A percentile compares a stretch with the other conserved stretches of the same genome.
Conservation (phyloP, 805 yeast species). For the Nakazawaea pomicola region DNA sequence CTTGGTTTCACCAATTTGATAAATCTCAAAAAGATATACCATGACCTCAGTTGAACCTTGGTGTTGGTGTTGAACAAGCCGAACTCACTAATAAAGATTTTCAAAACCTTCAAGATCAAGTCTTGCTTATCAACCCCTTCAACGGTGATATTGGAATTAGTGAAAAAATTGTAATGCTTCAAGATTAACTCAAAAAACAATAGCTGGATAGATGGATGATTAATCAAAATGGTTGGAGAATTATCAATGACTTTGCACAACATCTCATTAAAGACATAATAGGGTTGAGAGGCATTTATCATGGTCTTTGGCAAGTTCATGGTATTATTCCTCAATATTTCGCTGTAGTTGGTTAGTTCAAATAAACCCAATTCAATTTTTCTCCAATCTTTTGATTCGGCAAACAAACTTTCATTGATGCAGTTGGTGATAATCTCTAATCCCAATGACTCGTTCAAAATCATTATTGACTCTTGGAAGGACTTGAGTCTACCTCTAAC, state of each 20-base stretch:
- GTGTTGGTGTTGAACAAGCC: conserved; percentile 75
- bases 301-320: conserved; percentile 65
- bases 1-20: conserved; percentile 71
- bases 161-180: conserved; percentile 66
- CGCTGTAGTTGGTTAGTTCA: conserved; percentile 76
- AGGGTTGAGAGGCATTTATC: conserved; percentile 62
- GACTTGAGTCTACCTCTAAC: conserved; percentile 67
- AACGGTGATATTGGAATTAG: conserved; percentile 34
- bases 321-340: conserved; percentile 72
- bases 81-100: conserved; percentile 71
- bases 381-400: conserved; percentile 57
- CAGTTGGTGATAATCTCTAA: conserved; percentile 35
- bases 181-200: conserved; percentile 81
- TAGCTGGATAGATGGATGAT: conserved; percentile 80
- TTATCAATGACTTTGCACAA: conserved; percentile 40
- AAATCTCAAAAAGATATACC: conserved; percentile 86
- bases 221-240: conserved; percentile 36
- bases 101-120: conserved; percentile 58
- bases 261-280: conserved; percentile 55
- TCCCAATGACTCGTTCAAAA: conserved; percentile 32
- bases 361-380: conserved; percentile 80
- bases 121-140: conserved; percentile 38
- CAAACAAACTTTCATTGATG: conserved; percentile 39
- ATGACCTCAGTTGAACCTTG: conserved; percentile 77
- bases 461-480: conserved; percentile 78